Conservation (phyloP, 1,139 yeast species). For the Suhomyces bolitotheri region DNA sequence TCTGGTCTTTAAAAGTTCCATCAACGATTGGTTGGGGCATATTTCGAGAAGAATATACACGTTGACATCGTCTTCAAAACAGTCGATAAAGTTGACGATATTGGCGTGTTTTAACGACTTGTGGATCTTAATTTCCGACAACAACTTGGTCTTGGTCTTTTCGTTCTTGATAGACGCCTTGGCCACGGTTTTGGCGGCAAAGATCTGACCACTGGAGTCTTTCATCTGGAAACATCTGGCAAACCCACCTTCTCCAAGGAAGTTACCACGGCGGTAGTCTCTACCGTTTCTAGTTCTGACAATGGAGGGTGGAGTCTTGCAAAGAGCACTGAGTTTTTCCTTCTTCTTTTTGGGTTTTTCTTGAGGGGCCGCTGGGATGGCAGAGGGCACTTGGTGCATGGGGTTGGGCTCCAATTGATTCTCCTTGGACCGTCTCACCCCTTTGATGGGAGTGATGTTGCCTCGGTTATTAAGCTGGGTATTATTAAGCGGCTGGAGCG, state of each 20-base stretch:
- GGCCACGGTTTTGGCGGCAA: slow-evolving; percentile 97
- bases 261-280: slow-evolving; percentile 87
- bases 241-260: slow-evolving; percentile 97
- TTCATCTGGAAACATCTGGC: slow-evolving; percentile 98
- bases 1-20: slow-evolving; percentile 87
- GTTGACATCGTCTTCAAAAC: slow-evolving; percentile 92
- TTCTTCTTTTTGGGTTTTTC: slow-evolving; percentile 58
- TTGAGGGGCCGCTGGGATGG: slow-evolving; percentile 17
- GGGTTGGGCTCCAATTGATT: slow-evolving; percentile 21
- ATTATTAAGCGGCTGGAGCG: slow-evolving; percentile 49
- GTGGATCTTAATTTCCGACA: slow-evolving; percentile 94
- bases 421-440: slow-evolving; percentile 34
- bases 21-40: slow-evolving; percentile 88
- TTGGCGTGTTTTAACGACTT: slow-evolving; percentile 86
- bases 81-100: slow-evolving; percentile 87
- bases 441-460: slow-evolving; percentile 46
- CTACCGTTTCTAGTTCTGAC: slow-evolving; percentile 85
- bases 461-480: slow-evolving; percentile 46
- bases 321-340: slow-evolving; percentile 81
- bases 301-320: slow-evolving; percentile 93
- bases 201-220: slow-evolving; percentile 81
- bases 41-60: slow-evolving; percentile 92
- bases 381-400: slow-evolving; percentile 15
- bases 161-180: slow-evolving; percentile 89
- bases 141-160: slow-evolving; percentile 83